Percentiles rank a stretch among this genome's conserved stretches.
Conservation (phyloP, 108 stramenopile genomes). For the Chaetoceros tenuissimus region DNA sequence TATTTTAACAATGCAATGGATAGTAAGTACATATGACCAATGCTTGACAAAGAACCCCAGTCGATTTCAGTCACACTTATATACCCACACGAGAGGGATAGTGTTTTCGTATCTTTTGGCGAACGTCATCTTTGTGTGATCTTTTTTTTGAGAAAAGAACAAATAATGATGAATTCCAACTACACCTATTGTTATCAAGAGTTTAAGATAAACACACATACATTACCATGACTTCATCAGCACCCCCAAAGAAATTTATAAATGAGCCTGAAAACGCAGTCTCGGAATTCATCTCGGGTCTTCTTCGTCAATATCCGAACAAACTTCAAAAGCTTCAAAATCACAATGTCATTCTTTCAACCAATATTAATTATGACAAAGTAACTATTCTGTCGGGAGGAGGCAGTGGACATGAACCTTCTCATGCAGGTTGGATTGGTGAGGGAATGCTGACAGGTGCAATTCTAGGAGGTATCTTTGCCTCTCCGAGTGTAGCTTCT, state of each 20-base stretch:
- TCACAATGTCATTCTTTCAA: conserved; percentile 58
- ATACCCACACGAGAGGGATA: too few relatives aligned
- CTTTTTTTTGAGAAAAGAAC: too few relatives aligned
- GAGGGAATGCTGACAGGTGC: conserved; percentile 91
- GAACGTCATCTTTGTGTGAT: too few relatives aligned
- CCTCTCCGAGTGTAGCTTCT: conserved; percentile 77
- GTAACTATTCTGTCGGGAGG: conserved; percentile 87
- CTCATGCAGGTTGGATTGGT: conserved; percentile 93
- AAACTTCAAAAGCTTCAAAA: conserved; percentile 49
- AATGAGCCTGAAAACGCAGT: conserved; percentile 65
- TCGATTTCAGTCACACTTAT: too few relatives aligned
- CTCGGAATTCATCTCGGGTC: conserved; percentile 67
- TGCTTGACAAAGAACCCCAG: too few relatives aligned
- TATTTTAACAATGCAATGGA: too few relatives aligned
- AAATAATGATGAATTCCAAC: too few relatives aligned
- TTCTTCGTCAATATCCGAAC: conserved; percentile 73
- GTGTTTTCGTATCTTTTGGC: too few relatives aligned
- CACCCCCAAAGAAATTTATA: conserved; percentile 71
- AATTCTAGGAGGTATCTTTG: conserved; percentile 96
- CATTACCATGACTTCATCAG: not conserved
- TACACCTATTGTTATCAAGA: not conserved
- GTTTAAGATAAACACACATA: not conserved
- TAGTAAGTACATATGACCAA: too few relatives aligned
- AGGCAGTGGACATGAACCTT: conserved; percentile 96
- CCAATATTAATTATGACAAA: conserved; percentile 5